phyloP scores from a whole-genome alignment of 306 rosid species.

The Hippophae gyantsensis region DNA sequence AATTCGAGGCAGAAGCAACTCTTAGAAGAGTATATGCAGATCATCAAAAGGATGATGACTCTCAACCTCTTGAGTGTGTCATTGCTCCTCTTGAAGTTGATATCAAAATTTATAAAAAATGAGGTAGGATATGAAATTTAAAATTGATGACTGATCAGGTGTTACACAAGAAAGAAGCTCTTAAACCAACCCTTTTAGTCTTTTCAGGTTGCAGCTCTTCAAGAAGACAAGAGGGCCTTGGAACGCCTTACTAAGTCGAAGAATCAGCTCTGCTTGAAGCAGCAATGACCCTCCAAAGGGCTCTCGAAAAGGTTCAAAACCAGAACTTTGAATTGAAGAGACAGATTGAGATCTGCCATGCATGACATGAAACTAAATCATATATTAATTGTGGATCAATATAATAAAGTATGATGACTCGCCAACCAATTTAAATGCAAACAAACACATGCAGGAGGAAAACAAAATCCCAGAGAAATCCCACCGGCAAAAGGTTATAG shows the following conservation, averaged over 20 bases:
- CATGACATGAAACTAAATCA: slow-evolving; percentile 20
- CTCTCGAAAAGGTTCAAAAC: slow-evolving; percentile 91
- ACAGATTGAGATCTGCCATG: slow-evolving; percentile 98
- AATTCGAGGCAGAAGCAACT: slow-evolving; percentile 82
- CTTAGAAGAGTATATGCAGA: slow-evolving; percentile 63
- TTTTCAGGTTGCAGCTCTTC: slow-evolving; percentile 54
- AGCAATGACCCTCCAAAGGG: slow-evolving; percentile 68
- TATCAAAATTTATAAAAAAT: slow-evolving; percentile 59
- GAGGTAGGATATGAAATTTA: slow-evolving; percentile 40
- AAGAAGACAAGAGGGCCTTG: slow-evolving; percentile 85
- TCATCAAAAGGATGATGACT: slow-evolving; percentile 63
- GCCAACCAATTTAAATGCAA: slow-evolving; percentile 12
- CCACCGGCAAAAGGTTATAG: slow-evolving; percentile 75
- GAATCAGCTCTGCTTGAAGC: slow-evolving; percentile 87
- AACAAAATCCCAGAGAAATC: slow-evolving; percentile 81
- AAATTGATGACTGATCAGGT: too few species aligned
- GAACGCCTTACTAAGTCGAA: slow-evolving; percentile 71
- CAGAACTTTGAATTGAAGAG: slow-evolving; percentile 82
- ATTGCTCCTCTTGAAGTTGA: slow-evolving; percentile 88
- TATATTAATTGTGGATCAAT: slow-evolving; percentile 4
- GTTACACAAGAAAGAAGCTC: too few species aligned
- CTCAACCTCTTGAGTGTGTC: slow-evolving; percentile 50
- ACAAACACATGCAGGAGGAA: slow-evolving; percentile 67
- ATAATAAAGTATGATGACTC: not conserved
- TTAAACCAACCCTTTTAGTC: not conserved